phyloP scores from a whole-genome alignment of 78 protist genomes.

The Ministeria vibrans region DNA sequence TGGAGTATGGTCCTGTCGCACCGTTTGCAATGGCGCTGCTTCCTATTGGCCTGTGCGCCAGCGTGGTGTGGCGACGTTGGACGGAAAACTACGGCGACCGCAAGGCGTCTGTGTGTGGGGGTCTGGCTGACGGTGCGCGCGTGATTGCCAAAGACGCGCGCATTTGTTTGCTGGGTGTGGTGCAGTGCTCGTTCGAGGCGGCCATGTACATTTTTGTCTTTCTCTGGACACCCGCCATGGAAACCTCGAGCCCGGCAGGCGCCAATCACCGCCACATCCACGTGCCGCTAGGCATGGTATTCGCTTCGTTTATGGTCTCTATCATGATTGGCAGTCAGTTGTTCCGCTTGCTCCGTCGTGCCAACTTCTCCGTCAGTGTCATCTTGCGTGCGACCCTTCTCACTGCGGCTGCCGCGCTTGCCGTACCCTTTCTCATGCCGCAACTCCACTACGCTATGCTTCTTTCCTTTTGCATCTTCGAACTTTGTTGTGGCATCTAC shows the following conservation, averaged over 20 bases:
- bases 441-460: neutral
- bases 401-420: neutral
- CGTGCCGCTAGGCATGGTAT: constrained; percentile 73
- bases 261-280: neutral
- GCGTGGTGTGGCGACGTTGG: constrained; percentile 35
- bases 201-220: constrained; percentile 91
- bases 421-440: neutral
- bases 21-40: neutral
- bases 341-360: neutral
- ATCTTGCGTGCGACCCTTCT: neutral
- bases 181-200: constrained; percentile 80
- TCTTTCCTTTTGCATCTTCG: constrained; percentile 63
- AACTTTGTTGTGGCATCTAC: constrained; percentile 73
- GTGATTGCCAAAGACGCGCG: neutral
- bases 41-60: neutral
- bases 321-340: constrained; percentile 73
- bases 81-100: constrained; percentile 71
- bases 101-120: neutral
- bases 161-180: constrained; percentile 44
- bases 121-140: constrained; percentile 8
- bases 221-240: constrained; percentile 86
- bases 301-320: constrained; percentile 77
- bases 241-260: neutral
- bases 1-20: constrained; percentile 34
- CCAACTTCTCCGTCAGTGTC: neutral